Evolutionary conservation across 371 early-diverging fungal species (phyloP).

Genomic region (Chytridiales sp.): DNA sequence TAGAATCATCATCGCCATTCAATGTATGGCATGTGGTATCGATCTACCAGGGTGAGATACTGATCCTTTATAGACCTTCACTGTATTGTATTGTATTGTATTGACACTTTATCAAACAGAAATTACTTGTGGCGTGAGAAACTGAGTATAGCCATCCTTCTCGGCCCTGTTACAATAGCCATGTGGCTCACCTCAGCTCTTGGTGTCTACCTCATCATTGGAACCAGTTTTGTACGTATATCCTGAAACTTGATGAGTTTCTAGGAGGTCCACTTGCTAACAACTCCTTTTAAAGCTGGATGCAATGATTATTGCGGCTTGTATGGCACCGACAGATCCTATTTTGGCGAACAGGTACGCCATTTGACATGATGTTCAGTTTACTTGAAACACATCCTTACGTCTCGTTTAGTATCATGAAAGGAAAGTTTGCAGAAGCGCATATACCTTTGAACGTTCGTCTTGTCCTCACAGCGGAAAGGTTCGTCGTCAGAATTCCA

Average conservation of each 20-base stretch:
- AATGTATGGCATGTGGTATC: conserved; percentile 87
- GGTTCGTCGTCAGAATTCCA: no score
- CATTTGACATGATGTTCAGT: no score
- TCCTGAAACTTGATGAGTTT: no score
- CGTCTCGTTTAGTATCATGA: no score
- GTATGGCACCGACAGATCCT: conserved; percentile 95
- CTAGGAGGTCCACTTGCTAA: no score
- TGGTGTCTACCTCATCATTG: conserved; percentile 66
- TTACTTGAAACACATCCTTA: no score
- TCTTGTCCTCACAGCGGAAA: conserved; percentile 81
- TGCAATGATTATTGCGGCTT: conserved; percentile 78
- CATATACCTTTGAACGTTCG: conserved; percentile 81
- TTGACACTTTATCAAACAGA: no score
- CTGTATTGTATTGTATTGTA: no score
- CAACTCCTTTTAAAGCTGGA: conserved; percentile 19
- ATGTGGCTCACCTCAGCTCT: conserved; percentile 84
- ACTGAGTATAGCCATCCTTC: conserved; percentile 69
- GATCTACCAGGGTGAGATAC: conserved; percentile 69
- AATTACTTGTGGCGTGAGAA: conserved; percentile 56
- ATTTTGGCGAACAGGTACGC: conserved; percentile 92
- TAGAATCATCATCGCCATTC: conserved; percentile 77
- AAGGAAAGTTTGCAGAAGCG: conserved; percentile 90
- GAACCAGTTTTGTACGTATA: conserved; percentile 64
- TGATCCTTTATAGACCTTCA: neutral
- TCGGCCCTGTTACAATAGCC: conserved; percentile 79